phyloP scores from a whole-genome alignment of 2,329 filamentous ascomycete species.

The Fusarium neocosmosporiellum region DNA sequence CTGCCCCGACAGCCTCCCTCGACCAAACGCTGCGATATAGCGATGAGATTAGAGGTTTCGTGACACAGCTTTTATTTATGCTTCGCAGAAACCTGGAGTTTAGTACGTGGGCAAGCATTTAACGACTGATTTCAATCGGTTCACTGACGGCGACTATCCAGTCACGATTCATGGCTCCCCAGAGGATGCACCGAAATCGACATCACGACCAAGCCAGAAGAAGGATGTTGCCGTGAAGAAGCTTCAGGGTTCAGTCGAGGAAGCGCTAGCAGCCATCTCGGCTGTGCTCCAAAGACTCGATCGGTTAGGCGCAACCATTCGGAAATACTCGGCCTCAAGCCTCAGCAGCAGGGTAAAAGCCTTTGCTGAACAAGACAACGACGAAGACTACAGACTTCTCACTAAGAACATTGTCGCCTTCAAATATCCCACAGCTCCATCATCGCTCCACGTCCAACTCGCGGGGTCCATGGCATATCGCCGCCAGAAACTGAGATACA shows the following conservation, averaged over 20 bases:
- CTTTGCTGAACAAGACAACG: not conserved
- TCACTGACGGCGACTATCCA: not conserved
- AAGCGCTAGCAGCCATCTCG: not conserved
- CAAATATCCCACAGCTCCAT: not conserved
- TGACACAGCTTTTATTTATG: not conserved
- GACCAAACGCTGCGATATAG: not conserved
- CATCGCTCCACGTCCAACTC: not conserved
- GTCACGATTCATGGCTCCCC: not conserved
- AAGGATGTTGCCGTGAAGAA: not conserved
- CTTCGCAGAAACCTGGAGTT: not conserved
- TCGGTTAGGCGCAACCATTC: not conserved
- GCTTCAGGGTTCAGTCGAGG: not conserved
- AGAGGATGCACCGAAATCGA: not conserved
- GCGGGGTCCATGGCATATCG: not conserved
- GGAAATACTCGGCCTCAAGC: not conserved
- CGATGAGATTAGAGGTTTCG: not conserved
- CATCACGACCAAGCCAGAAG: not conserved
- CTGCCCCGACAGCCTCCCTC: not conserved
- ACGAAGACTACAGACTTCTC: not conserved
- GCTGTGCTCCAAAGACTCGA: not conserved
- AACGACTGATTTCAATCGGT: not conserved
- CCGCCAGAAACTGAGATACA: not conserved
- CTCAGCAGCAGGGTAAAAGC: not conserved
- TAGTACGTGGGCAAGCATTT: not conserved
- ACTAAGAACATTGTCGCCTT: not conserved